phyloP scores from a whole-genome alignment of 345 rosid species.

The Aurinia saxatilis region DNA sequence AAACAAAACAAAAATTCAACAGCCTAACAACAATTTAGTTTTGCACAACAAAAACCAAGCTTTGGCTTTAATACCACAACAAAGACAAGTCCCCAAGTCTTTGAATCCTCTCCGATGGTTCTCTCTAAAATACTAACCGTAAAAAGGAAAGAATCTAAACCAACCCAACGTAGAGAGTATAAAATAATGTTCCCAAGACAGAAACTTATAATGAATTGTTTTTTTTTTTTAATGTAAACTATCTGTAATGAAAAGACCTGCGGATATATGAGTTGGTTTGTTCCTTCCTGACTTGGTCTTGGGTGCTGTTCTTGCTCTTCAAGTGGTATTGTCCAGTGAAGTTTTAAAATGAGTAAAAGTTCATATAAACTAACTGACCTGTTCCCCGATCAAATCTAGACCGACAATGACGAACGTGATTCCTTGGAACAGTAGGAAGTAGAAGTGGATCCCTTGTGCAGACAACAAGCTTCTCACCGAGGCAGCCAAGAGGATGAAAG shows the following conservation, averaged over 20 bases:
- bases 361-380: slow-evolving; percentile 41
- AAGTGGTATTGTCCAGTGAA: neutral
- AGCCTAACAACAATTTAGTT: slow-evolving; percentile 3
- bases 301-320: neutral
- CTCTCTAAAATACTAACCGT: slow-evolving; percentile 6
- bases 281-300: slow-evolving; percentile 7
- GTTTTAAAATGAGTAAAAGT: neutral
- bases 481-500: slow-evolving; percentile 64
- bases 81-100: neutral
- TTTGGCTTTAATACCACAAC: slow-evolving; percentile 2
- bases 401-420: slow-evolving; percentile 74
- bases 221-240: neutral
- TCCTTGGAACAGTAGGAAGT: slow-evolving; percentile 85
- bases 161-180: slow-evolving; percentile 17
- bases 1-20: neutral
- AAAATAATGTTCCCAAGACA: slow-evolving; percentile 15
- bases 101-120: neutral
- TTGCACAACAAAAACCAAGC: slow-evolving; percentile 15
- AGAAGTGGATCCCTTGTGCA: slow-evolving; percentile 86
- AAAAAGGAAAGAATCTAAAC: slow-evolving; percentile 2
- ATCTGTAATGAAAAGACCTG: neutral
- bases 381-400: slow-evolving; percentile 88
- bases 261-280: slow-evolving; percentile 12
- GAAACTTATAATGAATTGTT: slow-evolving; percentile 17
- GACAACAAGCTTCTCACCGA: slow-evolving; percentile 70